A percentile compares a stretch with the other conserved stretches of the same genome.
Conservation (phyloP, 2,329 filamentous ascomycete genomes). For the Arachnomyces sp. region DNA sequence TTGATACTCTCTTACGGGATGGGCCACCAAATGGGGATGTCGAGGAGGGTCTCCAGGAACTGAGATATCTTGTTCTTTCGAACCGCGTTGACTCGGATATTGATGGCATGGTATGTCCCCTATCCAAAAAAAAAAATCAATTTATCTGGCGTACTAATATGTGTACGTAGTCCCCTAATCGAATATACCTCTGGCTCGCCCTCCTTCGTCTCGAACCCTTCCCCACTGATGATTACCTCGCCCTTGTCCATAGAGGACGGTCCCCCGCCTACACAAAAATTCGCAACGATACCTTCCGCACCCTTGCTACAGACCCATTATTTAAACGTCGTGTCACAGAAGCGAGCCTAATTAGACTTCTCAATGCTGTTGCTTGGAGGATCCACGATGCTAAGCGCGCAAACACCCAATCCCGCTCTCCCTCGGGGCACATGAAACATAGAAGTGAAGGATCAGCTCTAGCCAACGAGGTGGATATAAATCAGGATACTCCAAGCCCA, state of each 20-base stretch:
- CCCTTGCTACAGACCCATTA: conserved; percentile 89
- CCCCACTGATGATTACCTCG: conserved; percentile 78
- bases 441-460: conserved; percentile 22
- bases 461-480: conserved; percentile 50
- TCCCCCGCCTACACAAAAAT: conserved; percentile 96
- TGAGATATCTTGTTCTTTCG: conserved; percentile 42
- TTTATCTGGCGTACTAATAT: conserved; percentile 6
- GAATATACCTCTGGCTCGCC: conserved; percentile 94
- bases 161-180: conserved; percentile 63
- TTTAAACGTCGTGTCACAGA: conserved; percentile 94
- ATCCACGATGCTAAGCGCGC: conserved; percentile 69
- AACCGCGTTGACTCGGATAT: conserved; percentile 43
- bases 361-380: conserved; percentile 93
- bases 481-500: conserved; percentile 40
- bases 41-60: conserved; percentile 34
- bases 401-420: conserved; percentile 35
- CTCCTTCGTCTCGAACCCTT: conserved; percentile 81
- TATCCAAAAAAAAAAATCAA: neutral
- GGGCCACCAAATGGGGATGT: conserved; percentile 65
- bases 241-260: conserved; percentile 82
- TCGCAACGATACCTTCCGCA: conserved; percentile 95
- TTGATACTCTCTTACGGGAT: conserved; percentile 72
- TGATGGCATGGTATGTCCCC: conserved; percentile 43
- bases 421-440: conserved; percentile 24
- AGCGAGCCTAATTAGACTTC: conserved; percentile 82